phyloP scores from a whole-genome alignment of 2,329 filamentous ascomycete species.

The Penicillium sp. region DNA sequence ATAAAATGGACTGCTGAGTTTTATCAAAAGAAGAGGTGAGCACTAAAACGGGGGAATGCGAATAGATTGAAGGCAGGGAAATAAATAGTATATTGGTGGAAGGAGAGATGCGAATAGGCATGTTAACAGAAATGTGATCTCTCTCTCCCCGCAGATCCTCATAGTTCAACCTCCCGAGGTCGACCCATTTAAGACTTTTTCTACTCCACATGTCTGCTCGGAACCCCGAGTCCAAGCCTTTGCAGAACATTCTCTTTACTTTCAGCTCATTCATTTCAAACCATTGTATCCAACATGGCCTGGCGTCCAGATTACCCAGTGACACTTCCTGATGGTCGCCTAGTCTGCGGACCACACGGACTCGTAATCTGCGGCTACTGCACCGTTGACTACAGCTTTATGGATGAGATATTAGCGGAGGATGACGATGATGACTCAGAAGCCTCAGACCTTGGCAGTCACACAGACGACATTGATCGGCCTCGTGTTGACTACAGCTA shows the following conservation, averaged over 20 bases:
- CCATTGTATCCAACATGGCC: neutral
- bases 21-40: too few species aligned
- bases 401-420: neutral
- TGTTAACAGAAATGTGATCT: too few species aligned
- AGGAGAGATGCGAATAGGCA: too few species aligned
- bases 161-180: too few species aligned
- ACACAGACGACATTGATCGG: neutral
- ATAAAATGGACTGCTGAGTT: too few species aligned
- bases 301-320: neutral
- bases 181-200: too few species aligned
- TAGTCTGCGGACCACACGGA: neutral
- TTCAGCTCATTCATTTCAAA: neutral
- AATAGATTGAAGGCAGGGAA: too few species aligned
- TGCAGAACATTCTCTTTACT: neutral
- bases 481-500: neutral
- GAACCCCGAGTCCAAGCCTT: too few species aligned
- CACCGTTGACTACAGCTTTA: neutral
- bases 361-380: neutral
- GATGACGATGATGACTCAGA: neutral
- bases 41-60: too few species aligned
- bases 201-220: too few species aligned
- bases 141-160: too few species aligned
- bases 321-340: neutral
- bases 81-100: too few species aligned
- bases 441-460: neutral